Conservation (phyloP, 805 yeast species). For the Starmerella davenportii region DNA sequence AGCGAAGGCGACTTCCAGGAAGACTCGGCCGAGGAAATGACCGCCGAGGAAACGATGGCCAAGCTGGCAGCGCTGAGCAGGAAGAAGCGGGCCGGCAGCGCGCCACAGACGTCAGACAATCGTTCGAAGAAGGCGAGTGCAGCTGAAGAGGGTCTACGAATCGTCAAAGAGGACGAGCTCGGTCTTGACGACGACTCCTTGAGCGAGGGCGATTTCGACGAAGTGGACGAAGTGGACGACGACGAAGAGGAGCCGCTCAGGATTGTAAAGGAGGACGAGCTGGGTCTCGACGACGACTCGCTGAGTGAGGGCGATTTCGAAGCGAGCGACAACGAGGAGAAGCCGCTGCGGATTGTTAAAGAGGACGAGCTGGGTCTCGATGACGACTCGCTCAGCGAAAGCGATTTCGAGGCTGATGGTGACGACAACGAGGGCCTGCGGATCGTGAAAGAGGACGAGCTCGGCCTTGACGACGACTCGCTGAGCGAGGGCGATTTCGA, state of each 20-base stretch:
- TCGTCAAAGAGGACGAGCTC: constrained; percentile 2
- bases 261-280: constrained; percentile 1
- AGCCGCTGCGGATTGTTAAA: constrained; percentile 3
- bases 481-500: constrained; percentile 16
- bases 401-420: constrained; percentile 14
- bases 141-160: not conserved
- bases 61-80: constrained; percentile 13
- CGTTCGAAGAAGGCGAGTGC: too few relatives aligned
- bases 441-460: constrained; percentile 1
- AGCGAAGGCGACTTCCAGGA: constrained; percentile 16
- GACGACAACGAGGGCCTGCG: constrained; percentile 7
- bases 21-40: constrained; percentile 3
- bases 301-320: constrained; percentile 16
- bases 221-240: constrained; percentile 10
- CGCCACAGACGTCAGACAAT: constrained; percentile 6
- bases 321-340: not conserved
- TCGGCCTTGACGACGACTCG: constrained; percentile 14
- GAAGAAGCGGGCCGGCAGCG: constrained; percentile 1
- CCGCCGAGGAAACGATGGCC: constrained; percentile 17
- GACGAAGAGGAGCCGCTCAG: constrained; percentile 10
- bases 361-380: constrained; percentile 11
- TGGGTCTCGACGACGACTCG: constrained; percentile 14
- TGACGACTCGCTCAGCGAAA: constrained; percentile 10
- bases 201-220: constrained; percentile 1
- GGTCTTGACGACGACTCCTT: constrained; percentile 1